phyloP scores from a whole-genome alignment of 768 basidiomycete genomes.

The Pleurotus platypus region DNA sequence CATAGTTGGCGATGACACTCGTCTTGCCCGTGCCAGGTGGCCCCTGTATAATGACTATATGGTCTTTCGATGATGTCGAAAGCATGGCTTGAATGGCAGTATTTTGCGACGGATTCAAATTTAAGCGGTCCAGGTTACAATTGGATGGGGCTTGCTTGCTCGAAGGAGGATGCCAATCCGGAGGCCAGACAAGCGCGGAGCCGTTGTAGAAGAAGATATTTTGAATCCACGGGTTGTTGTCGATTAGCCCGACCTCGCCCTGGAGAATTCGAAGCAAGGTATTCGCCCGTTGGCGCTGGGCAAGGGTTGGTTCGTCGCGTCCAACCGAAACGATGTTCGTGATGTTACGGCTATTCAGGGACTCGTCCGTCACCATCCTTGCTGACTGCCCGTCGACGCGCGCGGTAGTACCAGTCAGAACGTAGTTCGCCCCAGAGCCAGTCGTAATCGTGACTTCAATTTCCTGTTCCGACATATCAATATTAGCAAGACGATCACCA shows the following conservation, averaged over 20 bases:
- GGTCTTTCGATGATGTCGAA: slow-evolving; percentile 27
- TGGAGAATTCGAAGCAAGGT: slow-evolving; percentile 42
- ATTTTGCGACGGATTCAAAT: slow-evolving; percentile 44
- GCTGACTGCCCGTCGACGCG: slow-evolving; percentile 4
- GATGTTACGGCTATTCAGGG: slow-evolving; percentile 28
- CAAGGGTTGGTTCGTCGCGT: slow-evolving; percentile 51
- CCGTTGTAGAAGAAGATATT: slow-evolving; percentile 43
- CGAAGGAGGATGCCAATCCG: slow-evolving; percentile 20
- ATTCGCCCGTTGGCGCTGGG: slow-evolving; percentile 45
- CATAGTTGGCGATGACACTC: slow-evolving; percentile 65
- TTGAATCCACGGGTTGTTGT: slow-evolving; percentile 43
- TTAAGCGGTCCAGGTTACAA: slow-evolving; percentile 10
- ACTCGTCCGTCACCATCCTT: slow-evolving; percentile 15
- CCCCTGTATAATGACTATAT: slow-evolving; percentile 44
- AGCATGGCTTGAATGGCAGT: slow-evolving; percentile 46
- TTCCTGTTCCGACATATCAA: not conserved
- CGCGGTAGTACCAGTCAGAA: not conserved
- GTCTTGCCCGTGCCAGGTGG: slow-evolving; percentile 76
- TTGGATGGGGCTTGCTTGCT: not conserved
- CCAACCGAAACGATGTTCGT: slow-evolving; percentile 46
- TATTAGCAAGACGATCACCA: not conserved
- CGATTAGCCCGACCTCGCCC: slow-evolving; percentile 28
- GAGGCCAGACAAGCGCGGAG: slow-evolving; percentile 34
- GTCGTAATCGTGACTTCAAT: not conserved
- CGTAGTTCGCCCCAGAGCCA: not conserved